Evolutionary conservation across 441 rosid species (phyloP).

Genomic region (Euphorbia schlechtendalii): DNA sequence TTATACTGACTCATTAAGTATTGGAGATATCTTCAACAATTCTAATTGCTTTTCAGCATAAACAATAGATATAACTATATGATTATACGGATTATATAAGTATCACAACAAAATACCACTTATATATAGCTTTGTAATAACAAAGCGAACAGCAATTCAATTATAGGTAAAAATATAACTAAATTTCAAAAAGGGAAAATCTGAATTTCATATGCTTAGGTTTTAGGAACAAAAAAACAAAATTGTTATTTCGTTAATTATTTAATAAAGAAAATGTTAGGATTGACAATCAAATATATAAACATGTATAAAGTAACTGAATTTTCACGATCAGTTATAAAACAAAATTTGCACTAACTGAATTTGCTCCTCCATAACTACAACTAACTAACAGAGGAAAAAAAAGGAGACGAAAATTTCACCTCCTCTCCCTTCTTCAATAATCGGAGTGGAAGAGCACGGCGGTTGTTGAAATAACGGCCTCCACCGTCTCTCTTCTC

Average conservation of each 20-base stretch:
- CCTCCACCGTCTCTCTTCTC: slow-evolving; percentile 1
- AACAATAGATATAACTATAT: no score
- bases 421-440: not conserved
- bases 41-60: no score
- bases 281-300: not conserved
- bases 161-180: no score
- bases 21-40: no score
- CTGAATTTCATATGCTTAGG: no score
- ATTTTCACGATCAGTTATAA: not conserved
- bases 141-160: no score
- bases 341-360: not conserved
- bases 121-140: no score
- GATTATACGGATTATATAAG: no score
- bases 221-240: no score
- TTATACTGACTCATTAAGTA: no score
- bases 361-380: not conserved
- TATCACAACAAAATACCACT: no score
- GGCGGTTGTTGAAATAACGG: not conserved
- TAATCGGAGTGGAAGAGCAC: slow-evolving; percentile 1
- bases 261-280: not conserved
- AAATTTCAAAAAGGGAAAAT: no score
- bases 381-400: not conserved
- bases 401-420: not conserved
- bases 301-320: not conserved
- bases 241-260: not conserved